phyloP scores from a whole-genome alignment of 2,329 filamentous ascomycete genomes.

The Graphium sp. region DNA sequence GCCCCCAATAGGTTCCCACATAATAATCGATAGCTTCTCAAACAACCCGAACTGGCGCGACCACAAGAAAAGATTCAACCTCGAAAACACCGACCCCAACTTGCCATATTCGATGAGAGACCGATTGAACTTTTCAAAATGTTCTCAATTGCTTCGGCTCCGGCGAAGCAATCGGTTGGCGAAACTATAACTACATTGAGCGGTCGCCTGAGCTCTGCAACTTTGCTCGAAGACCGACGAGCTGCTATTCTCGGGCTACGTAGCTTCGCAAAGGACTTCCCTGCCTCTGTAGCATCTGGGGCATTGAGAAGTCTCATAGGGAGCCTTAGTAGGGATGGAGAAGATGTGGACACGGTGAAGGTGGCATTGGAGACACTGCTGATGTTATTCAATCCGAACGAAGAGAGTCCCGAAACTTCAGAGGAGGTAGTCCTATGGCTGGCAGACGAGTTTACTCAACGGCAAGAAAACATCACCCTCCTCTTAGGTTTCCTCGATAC shows the following conservation, averaged over 20 bases:
- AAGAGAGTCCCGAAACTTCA: slow-evolving; percentile 72
- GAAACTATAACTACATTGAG: slow-evolving; percentile 88
- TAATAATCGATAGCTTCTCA: too few species aligned
- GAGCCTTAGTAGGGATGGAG: slow-evolving; percentile 69
- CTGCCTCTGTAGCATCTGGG: slow-evolving; percentile 86
- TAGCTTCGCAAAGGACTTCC: slow-evolving; percentile 93
- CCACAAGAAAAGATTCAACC: too few species aligned
- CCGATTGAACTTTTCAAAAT: too few species aligned
- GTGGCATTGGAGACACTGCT: slow-evolving; percentile 87
- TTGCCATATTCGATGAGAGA: too few species aligned
- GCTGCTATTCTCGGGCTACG: slow-evolving; percentile 84
- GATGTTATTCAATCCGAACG: slow-evolving; percentile 68
- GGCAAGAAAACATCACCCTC: slow-evolving; percentile 88
- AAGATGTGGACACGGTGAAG: slow-evolving; percentile 94
- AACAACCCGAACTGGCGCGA: too few species aligned
- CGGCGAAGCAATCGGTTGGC: slow-evolving; percentile 87
- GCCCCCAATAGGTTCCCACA: too few species aligned
- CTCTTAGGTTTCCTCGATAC: slow-evolving; percentile 80
- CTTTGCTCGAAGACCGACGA: slow-evolving; percentile 82
- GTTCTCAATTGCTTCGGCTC: slow-evolving; percentile 54
- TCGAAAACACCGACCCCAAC: too few species aligned
- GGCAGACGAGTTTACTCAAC: slow-evolving; percentile 93
- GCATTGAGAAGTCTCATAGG: slow-evolving; percentile 79
- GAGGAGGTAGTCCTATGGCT: slow-evolving; percentile 94
- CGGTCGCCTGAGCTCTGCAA: slow-evolving; percentile 73